Base-by-base conservation (phyloP, 306 rosid species). In the Chamaecrista fasciculata region DNA sequence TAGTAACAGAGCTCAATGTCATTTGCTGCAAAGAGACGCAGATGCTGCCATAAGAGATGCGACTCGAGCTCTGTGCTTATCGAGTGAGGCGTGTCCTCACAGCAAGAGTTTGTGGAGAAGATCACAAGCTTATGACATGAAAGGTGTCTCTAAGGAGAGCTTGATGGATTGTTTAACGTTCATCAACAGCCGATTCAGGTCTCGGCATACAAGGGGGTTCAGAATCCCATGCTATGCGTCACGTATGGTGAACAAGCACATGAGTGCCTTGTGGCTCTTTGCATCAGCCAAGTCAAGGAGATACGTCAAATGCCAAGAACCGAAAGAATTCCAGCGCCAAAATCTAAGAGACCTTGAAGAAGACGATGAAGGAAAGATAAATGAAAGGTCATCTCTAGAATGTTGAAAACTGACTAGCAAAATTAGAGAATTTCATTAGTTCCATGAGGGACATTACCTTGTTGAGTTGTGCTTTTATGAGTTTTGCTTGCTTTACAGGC, bases 31-130 rank as follows among this genome's bases (percentile, higher is more conserved):
- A 67, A 61, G 72, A 67, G 69, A 85, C 15, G 75, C 87, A 36
- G 87, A 82, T 2, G 80, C 77, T 3, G 89, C 88, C 61, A 62
- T 89, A 25, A 81, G 92, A 11, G 92, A 89, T 37, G 15, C 90
- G n/a, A 86, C 92, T 5, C 61, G 84, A 69, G 92, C 92, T 69
- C 26, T 89, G 33, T 82, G 96, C 29, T 53, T 89, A 36, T 80
- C 86, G 24, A 77, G 76, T 63, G 70, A 23, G 62, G 76, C 39
- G 62, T 70, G 48, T 40, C 71, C 83, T 75, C 92, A 86, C 16
- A 50, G 76, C 19, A 86, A 81, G 83, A 89, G 87, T 72, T 65
- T 89, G 75, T 84, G 96, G 96, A 84, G 92, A 78, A 79, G 96
- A 62, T 77, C 92, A 16, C 90, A 86, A 69, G 96, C 89, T 42